Evolutionary conservation across 2,329 filamentous ascomycete species (phyloP), one percentile per base, ranked within the genome.

Genomic region (Phaeosphaeria sp.): DNA sequence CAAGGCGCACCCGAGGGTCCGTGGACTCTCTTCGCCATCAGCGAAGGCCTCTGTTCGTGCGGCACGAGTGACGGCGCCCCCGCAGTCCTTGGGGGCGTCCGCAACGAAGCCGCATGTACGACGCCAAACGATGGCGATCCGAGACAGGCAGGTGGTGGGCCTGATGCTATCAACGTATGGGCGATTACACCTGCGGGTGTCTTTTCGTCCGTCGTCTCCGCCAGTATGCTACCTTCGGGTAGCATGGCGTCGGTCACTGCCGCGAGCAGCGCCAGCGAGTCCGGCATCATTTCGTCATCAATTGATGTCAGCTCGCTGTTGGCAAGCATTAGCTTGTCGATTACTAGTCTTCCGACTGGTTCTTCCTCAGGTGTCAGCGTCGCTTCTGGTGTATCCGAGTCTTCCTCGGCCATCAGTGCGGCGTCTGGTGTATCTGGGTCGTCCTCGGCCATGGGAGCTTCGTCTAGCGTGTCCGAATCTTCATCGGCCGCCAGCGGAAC

Each of bases 31-130:
- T 44, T 51, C 22, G 49, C 33, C 30, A 51, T 51, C 22, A n/a
- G 36, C 22, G 13, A 36, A 6, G 46, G 46, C 25, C 1, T 13
- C 20, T 52, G 55, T 49, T 49, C 51, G 39, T 53, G 51, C 33
- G 51, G 43, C 20, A 40, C n/a, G n/a, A n/a, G n/a, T n/a, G n/a
- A 42, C 30, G 24, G 9, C 15, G 6, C 8, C 15, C 47, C 30
- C 11, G 18, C 20, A 2, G 9, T 18, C 2, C 11, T 24, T 17
- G 18, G 18, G 27, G 27, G 8, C 20, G 13, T 15, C 6, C 46
- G 17, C 2, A 21, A 22, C 20, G 25, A 49, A 11, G 15, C 25
- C n/a, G 17, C n/a, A 27, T 49, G 47, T 18, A 39, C n/a, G 9
- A 22, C 18, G 15, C 47, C 47, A 15, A 40, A 49, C 30, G n/a